phyloP scores from a whole-genome alignment of 768 basidiomycete species.

The Rhizopogon vulgaris region DNA sequence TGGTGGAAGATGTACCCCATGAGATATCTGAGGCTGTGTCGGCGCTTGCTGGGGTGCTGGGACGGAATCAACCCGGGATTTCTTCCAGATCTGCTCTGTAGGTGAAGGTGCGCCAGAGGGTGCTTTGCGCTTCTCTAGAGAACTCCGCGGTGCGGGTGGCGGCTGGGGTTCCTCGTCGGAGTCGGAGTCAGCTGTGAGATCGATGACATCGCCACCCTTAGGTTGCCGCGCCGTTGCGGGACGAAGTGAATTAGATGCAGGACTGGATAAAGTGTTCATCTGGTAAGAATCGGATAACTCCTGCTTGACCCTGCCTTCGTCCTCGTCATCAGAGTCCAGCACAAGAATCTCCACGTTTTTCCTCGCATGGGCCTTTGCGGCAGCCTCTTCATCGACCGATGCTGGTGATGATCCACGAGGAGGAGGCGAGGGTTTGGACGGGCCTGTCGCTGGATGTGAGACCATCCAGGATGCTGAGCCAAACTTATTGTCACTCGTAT shows the following conservation, averaged over 20 bases:
- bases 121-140: slow-evolving; percentile 55
- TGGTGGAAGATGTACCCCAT: slow-evolving; percentile 9
- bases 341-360: slow-evolving; percentile 57
- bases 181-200: slow-evolving; percentile 76
- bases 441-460: slow-evolving; percentile 34
- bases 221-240: slow-evolving; percentile 23
- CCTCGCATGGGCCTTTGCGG: slow-evolving; percentile 37
- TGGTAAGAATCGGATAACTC: slow-evolving; percentile 62
- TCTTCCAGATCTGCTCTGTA: slow-evolving; percentile 74
- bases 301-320: slow-evolving; percentile 68
- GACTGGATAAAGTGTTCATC: slow-evolving; percentile 38
- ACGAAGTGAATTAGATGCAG: slow-evolving; percentile 22
- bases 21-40: neutral
- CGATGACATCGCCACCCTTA: slow-evolving; percentile 58
- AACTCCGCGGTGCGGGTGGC: slow-evolving; percentile 11
- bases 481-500: slow-evolving; percentile 81
- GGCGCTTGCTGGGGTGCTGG: slow-evolving; percentile 5
- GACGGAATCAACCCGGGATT: slow-evolving; percentile 35
- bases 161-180: slow-evolving; percentile 47
- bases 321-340: slow-evolving; percentile 66
- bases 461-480: slow-evolving; percentile 70
- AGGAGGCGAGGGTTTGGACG: slow-evolving; percentile 19
- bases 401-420: slow-evolving; percentile 21
- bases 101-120: slow-evolving; percentile 43
- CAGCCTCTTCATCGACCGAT: slow-evolving; percentile 24